Evolutionary conservation across 257 asterid genomes (phyloP).

Genomic region (Fraxinus pennsylvanica): DNA sequence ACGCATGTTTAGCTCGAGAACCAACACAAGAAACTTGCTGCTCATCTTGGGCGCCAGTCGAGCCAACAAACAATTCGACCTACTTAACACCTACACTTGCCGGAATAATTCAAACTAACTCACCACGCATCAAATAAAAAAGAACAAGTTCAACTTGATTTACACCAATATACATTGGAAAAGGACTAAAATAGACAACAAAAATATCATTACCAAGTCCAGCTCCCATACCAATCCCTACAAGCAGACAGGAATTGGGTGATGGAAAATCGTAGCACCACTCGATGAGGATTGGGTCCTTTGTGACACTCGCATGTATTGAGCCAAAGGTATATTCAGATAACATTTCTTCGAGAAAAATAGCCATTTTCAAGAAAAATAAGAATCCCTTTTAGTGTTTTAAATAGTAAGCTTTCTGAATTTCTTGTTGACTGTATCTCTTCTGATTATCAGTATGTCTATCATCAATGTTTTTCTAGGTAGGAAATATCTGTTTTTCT

Average conservation of each 20-base stretch:
- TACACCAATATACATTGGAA: too few relatives aligned
- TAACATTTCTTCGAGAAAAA: background rate
- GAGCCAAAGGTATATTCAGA: slow-evolving; percentile 11
- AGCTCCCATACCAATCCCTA: slow-evolving; percentile 12
- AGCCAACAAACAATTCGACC: too few relatives aligned
- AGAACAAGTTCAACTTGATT: background rate
- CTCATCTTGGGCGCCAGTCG: too few relatives aligned
- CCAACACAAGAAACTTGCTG: too few relatives aligned
- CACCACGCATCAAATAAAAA: too few relatives aligned
- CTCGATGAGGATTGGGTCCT: slow-evolving; percentile 64
- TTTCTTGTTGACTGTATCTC: slow-evolving; percentile 14
- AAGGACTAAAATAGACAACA: background rate
- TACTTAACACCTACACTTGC: too few relatives aligned
- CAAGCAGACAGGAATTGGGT: slow-evolving; percentile 33
- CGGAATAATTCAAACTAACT: too few relatives aligned
- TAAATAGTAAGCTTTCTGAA: slow-evolving; percentile 31
- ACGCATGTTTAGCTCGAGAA: too few relatives aligned
- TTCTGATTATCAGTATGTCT: slow-evolving; percentile 13
- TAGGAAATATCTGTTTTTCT: slow-evolving; percentile 26
- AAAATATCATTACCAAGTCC: background rate
- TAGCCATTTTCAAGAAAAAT: slow-evolving; percentile 37
- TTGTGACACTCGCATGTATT: background rate
- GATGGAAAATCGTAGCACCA: slow-evolving; percentile 52
- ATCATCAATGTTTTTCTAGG: slow-evolving; percentile 20
- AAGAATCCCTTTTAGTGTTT: slow-evolving; percentile 20